Conservation (phyloP, 2,329 filamentous ascomycete species). For the Nigrograna mackinnonii region DNA sequence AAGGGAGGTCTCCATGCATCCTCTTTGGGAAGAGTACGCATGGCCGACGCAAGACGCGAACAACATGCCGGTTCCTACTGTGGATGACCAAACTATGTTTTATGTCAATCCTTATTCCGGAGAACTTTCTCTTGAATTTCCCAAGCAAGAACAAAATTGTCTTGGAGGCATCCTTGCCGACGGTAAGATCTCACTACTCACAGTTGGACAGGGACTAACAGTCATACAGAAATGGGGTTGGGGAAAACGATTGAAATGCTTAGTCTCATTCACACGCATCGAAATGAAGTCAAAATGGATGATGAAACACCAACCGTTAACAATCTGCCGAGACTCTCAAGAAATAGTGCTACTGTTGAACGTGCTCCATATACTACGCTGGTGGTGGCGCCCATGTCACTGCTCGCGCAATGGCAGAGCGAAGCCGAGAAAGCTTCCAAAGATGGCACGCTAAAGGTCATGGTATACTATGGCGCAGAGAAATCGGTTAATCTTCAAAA, state of each 20-base stretch:
- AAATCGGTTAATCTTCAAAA: constrained; percentile 78
- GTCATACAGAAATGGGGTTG: constrained; percentile 77
- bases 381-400: constrained; percentile 94
- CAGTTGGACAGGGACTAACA: constrained; percentile 13
- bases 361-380: constrained; percentile 86
- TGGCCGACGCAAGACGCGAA: constrained; percentile 91
- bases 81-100: constrained; percentile 72
- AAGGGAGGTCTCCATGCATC: constrained; percentile 86
- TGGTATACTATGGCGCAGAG: constrained; percentile 91
- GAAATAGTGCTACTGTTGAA: constrained; percentile 60
- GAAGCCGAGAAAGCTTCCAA: constrained; percentile 91
- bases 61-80: constrained; percentile 70
- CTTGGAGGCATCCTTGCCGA: constrained; percentile 92
- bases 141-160: constrained; percentile 91
- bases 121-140: constrained; percentile 88
- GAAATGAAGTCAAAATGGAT: constrained; percentile 54
- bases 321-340: constrained; percentile 64
- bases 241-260: constrained; percentile 99
- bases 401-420: constrained; percentile 96
- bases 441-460: constrained; percentile 76
- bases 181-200: constrained; percentile 32
- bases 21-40: constrained; percentile 91
- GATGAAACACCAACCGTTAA: constrained; percentile 53
- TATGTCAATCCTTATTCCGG: constrained; percentile 98
- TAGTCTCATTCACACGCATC: constrained; percentile 85